Evolutionary conservation across 2,329 filamentous ascomycete species (phyloP).

Genomic region (Calonectria multiphialidica): DNA sequence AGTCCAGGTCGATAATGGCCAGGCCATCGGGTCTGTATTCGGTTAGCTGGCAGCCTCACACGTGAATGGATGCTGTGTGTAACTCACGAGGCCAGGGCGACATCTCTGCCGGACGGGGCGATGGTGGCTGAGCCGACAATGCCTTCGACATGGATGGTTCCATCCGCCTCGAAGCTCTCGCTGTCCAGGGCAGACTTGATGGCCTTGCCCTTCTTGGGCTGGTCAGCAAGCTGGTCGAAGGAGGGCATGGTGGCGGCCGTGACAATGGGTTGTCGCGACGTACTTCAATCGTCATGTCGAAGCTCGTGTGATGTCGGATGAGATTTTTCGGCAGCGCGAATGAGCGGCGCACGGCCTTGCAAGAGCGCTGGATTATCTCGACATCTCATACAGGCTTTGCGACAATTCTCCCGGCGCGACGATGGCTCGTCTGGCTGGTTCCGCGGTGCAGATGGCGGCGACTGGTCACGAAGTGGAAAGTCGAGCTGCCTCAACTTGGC

Average conservation of each 20-base stretch:
- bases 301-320: slow-evolving; percentile 22
- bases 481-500: slow-evolving; percentile 16
- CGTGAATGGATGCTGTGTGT: slow-evolving; percentile 26
- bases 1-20: slow-evolving; percentile 92
- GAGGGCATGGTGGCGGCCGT: slow-evolving; percentile 58
- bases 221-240: slow-evolving; percentile 58
- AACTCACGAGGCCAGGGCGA: slow-evolving; percentile 84
- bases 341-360: slow-evolving; percentile 32
- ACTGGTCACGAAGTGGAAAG: slow-evolving; percentile 4
- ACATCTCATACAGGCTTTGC: slow-evolving; percentile 5
- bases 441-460: neutral
- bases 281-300: slow-evolving; percentile 43
- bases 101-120: slow-evolving; percentile 89
- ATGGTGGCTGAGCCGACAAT: slow-evolving; percentile 91
- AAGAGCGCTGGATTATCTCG: neutral
- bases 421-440: neutral
- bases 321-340: slow-evolving; percentile 12
- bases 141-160: slow-evolving; percentile 85
- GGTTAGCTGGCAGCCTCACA: slow-evolving; percentile 13
- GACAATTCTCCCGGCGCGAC: neutral
- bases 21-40: slow-evolving; percentile 79
- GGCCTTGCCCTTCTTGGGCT: slow-evolving; percentile 67
- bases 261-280: slow-evolving; percentile 34
- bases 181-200: slow-evolving; percentile 83
- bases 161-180: slow-evolving; percentile 87